These are phyloP conservation scores for Blepharisma stoltei DNA, from an alignment of 73 alveolate species.

Conservation along the genomic window DNA sequence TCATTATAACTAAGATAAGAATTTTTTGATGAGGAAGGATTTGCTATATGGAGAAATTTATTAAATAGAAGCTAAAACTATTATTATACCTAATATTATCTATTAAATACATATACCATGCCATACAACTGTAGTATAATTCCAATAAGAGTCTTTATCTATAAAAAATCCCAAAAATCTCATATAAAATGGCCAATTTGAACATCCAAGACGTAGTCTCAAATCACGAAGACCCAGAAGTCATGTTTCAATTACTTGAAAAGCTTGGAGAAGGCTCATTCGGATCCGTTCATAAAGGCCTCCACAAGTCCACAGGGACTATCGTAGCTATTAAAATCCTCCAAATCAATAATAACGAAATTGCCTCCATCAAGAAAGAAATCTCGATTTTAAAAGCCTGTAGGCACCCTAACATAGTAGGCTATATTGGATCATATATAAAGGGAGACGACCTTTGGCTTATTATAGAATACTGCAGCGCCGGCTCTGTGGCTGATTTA, in stretches of 20 bases:
- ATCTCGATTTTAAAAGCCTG: constrained; percentile 90
- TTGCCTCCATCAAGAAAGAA: constrained; percentile 71
- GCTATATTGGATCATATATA: constrained; percentile 83
- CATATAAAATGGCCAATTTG: not conserved
- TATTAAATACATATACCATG: no score
- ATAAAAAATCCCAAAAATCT: not conserved
- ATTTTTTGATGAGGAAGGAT: no score
- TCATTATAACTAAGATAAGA: no score
- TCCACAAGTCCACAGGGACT: constrained; percentile 68
- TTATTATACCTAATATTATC: no score
- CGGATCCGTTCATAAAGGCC: constrained; percentile 75
- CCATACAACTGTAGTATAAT: no score
- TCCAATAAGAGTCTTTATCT: not conserved
- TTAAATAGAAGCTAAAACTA: no score
- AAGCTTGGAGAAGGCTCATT: constrained; percentile 82
- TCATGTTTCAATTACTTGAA: constrained; percentile 59
- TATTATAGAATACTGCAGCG: constrained; percentile 93
- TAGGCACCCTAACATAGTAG: constrained; percentile 83
- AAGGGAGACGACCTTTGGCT: constrained; percentile 94
- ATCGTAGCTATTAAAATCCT: constrained; percentile 83
- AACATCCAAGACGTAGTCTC: constrained; percentile 28
- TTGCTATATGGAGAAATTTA: no score
- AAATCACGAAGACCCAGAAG: constrained; percentile 72
- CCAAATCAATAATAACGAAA: constrained; percentile 59
- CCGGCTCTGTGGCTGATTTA: constrained; percentile 92